These are phyloP conservation scores for Pelargonium citronellum DNA, from an alignment of 441 rosid species.

Conservation along the genomic window DNA sequence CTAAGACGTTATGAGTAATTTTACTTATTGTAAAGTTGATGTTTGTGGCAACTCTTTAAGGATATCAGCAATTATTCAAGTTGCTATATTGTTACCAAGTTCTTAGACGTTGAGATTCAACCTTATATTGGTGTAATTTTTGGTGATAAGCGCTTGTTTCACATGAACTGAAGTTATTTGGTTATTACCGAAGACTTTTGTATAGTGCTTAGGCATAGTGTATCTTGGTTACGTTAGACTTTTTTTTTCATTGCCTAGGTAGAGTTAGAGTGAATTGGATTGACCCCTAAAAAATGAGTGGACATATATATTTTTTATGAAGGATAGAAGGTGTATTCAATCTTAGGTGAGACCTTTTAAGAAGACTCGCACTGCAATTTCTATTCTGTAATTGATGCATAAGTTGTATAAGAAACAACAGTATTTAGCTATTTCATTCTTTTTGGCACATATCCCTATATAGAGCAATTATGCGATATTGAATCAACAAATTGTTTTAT, in stretches of 20 bases:
- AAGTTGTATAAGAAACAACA: background rate
- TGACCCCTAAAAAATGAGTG: too few relatives aligned
- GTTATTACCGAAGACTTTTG: too few relatives aligned
- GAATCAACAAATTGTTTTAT: background rate
- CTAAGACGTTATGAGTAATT: background rate
- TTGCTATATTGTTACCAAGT: too few relatives aligned
- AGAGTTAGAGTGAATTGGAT: too few relatives aligned
- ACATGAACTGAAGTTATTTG: background rate
- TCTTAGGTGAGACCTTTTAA: background rate
- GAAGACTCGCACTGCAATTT: background rate
- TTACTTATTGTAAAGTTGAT: slow-evolving; percentile 1
- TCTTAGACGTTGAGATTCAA: too few relatives aligned
- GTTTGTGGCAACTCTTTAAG: background rate
- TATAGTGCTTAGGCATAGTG: too few relatives aligned
- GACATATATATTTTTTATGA: too few relatives aligned
- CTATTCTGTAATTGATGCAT: background rate
- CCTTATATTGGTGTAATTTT: background rate
- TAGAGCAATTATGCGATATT: background rate
- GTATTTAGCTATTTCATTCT: background rate
- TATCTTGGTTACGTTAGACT: too few relatives aligned
- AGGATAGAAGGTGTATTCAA: too few relatives aligned
- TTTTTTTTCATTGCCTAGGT: too few relatives aligned
- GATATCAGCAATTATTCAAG: background rate
- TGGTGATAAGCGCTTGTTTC: background rate
- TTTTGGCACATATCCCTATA: background rate